Evolutionary conservation across 2,329 filamentous ascomycete species (phyloP).

Genomic region (Ophiocordyceps camponoti-rufipedis): DNA sequence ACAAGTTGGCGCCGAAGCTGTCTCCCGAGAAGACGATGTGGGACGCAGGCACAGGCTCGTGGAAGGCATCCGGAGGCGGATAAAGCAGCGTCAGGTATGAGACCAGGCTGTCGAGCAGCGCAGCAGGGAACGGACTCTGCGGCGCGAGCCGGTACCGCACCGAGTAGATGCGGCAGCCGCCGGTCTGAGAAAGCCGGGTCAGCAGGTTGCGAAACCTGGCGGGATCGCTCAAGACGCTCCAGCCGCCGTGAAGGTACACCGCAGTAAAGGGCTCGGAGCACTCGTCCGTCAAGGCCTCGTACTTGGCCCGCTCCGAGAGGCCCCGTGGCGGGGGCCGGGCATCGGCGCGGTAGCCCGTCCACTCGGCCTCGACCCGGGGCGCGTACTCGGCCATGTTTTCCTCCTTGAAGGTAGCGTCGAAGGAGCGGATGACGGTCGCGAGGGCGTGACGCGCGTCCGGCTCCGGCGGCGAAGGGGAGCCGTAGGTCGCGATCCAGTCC

Average conservation of each 20-base stretch:
- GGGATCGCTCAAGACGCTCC: slow-evolving; percentile 55
- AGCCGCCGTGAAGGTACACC: slow-evolving; percentile 62
- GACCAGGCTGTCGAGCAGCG: slow-evolving; percentile 52
- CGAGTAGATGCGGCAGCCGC: slow-evolving; percentile 49
- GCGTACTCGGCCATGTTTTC: slow-evolving; percentile 28
- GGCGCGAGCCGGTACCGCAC: slow-evolving; percentile 61
- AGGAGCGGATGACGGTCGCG: too few relatives aligned
- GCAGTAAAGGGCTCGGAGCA: slow-evolving; percentile 43
- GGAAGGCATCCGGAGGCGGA: slow-evolving; percentile 48
- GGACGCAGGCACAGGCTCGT: slow-evolving; percentile 42
- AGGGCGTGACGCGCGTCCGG: too few relatives aligned
- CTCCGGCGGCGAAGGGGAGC: too few relatives aligned
- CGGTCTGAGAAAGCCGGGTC: slow-evolving; percentile 45
- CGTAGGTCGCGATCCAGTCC: too few relatives aligned
- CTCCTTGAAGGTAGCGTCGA: too few relatives aligned
- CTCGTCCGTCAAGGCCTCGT: slow-evolving; percentile 48
- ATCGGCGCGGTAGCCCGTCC: slow-evolving; percentile 49
- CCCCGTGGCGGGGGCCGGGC: slow-evolving; percentile 29
- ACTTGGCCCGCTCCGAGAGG: slow-evolving; percentile 46
- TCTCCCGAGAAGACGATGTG: slow-evolving; percentile 60
- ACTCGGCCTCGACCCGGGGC: slow-evolving; percentile 50
- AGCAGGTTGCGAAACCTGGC: slow-evolving; percentile 34
- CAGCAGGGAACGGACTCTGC: slow-evolving; percentile 56
- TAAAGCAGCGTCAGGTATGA: slow-evolving; percentile 58
- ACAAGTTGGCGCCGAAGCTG: slow-evolving; percentile 56